Evolutionary conservation across 148 eudicot species (phyloP).

Genomic region (Camellia granthamiana): DNA sequence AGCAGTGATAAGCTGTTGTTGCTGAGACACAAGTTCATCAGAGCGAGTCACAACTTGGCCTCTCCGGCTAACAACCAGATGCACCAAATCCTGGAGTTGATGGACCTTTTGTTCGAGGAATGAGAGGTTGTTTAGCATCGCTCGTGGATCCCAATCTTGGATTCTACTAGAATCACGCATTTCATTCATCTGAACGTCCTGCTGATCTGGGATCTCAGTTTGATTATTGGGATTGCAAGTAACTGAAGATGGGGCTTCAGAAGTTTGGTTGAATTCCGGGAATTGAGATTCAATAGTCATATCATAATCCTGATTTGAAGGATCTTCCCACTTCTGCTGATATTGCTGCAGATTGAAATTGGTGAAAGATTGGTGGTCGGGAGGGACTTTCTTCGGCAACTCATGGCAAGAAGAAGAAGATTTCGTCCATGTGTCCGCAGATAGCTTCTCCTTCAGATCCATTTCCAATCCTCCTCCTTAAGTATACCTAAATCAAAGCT

Average conservation of each 20-base stretch:
- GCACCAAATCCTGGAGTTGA: slow-evolving; percentile 84
- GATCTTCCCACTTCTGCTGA: slow-evolving; percentile 52
- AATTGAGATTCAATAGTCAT: slow-evolving; percentile 40
- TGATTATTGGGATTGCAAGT: slow-evolving; percentile 26
- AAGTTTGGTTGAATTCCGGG: slow-evolving; percentile 41
- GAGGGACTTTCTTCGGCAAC: slow-evolving; percentile 28
- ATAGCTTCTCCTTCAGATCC: slow-evolving; percentile 49
- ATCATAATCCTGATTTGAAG: slow-evolving; percentile 44
- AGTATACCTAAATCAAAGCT: neutral
- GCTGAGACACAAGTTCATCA: slow-evolving; percentile 66
- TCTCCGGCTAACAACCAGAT: slow-evolving; percentile 44
- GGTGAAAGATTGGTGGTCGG: slow-evolving; percentile 38
- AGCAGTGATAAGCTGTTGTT: slow-evolving; percentile 86
- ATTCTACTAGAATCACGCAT: neutral
- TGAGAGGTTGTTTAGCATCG: slow-evolving; percentile 70
- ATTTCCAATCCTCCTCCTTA: slow-evolving; percentile 25
- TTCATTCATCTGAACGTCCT: no score
- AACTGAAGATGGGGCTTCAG: slow-evolving; percentile 31
- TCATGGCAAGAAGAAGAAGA: slow-evolving; percentile 34
- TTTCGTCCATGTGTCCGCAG: slow-evolving; percentile 44
- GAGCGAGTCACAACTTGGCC: slow-evolving; percentile 37
- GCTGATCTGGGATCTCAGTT: slow-evolving; percentile 4
- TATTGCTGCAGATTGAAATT: slow-evolving; percentile 38
- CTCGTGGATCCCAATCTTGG: slow-evolving; percentile 72
- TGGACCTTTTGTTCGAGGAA: slow-evolving; percentile 85